Percentiles rank a stretch among this genome's conserved stretches.
phyloP scores from a whole-genome alignment of 805 yeast genomes.

The Kazachstania viticola region DNA sequence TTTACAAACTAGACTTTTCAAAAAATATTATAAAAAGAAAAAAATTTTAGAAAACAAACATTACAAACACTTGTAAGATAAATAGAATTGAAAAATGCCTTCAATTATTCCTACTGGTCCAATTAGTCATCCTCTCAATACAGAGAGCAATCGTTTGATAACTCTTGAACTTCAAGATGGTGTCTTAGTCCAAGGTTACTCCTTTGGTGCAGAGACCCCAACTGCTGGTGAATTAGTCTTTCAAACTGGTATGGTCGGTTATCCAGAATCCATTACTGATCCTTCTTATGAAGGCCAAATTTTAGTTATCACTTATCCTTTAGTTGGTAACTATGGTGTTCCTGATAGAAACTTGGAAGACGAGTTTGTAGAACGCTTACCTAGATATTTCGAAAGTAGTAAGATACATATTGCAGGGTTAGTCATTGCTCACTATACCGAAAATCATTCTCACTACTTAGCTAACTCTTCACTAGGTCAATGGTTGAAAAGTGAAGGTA shows the following conservation, averaged over 20 bases:
- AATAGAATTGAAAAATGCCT: too few species aligned
- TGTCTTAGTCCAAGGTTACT: constrained; percentile 79
- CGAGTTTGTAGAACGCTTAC: constrained; percentile 62
- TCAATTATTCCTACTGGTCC: constrained; percentile 54
- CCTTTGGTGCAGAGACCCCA: constrained; percentile 85
- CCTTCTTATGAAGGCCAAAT: constrained; percentile 98
- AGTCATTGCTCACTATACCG: constrained; percentile 93
- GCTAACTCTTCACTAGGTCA: constrained; percentile 86
- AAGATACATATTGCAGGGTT: constrained; percentile 93
- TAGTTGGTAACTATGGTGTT: constrained; percentile 98
- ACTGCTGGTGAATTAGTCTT: constrained; percentile 96
- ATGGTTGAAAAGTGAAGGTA: constrained; percentile 84
- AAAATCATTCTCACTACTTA: constrained; percentile 85
- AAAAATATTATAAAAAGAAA: too few species aligned
- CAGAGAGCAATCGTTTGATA: constrained; percentile 71
- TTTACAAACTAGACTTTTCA: too few species aligned
- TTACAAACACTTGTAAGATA: too few species aligned
- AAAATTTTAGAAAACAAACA: too few species aligned
- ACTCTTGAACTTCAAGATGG: constrained; percentile 87
- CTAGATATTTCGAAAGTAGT: constrained; percentile 87
- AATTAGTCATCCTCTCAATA: constrained; percentile 80
- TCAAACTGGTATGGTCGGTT: constrained; percentile 99
- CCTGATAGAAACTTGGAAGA: constrained; percentile 77
- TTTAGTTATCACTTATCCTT: constrained; percentile 88
- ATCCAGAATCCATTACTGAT: constrained; percentile 95